A percentile compares a stretch with the other conserved stretches of the same genome.
These are phyloP conservation scores for Pinus tabuliformis DNA, from an alignment of 75 land plant species.

Conservation along the genomic window DNA sequence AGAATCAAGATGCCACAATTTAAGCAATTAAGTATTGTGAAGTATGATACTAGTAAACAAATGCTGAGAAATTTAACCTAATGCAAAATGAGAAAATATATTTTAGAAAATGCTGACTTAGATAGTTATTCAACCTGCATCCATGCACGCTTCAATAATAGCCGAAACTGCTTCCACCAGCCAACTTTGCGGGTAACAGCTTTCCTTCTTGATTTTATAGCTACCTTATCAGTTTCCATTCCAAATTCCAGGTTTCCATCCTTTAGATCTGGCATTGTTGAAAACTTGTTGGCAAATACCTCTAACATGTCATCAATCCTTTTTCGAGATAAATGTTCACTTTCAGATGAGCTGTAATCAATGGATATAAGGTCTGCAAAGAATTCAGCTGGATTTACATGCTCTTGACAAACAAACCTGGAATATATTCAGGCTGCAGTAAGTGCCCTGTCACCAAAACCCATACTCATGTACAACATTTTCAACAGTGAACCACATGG, in stretches of 20 bases:
- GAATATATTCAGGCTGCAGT: neutral
- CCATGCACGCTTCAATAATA: slow-evolving; percentile 96
- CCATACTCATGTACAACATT: neutral
- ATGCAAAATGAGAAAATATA: neutral
- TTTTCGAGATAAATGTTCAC: slow-evolving; percentile 58
- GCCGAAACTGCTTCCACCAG: slow-evolving; percentile 88
- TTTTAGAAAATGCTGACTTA: slow-evolving; percentile 2
- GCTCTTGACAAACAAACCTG: slow-evolving; percentile 87
- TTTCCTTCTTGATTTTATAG: slow-evolving; percentile 10
- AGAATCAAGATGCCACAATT: neutral
- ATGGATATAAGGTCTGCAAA: slow-evolving; percentile 97
- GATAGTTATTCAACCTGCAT: slow-evolving; percentile 61
- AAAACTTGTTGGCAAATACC: slow-evolving; percentile 38
- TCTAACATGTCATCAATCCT: slow-evolving; percentile 69
- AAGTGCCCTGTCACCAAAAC: neutral
- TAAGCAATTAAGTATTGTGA: neutral
- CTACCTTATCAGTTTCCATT: neutral
- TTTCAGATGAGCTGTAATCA: slow-evolving; percentile 89
- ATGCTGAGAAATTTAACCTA: neutral
- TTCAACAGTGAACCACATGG: neutral
- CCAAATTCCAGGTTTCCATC: neutral
- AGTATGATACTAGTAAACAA: neutral
- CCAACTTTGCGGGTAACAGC: slow-evolving; percentile 34
- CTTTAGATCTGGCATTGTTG: slow-evolving; percentile 19
- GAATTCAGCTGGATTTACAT: slow-evolving; percentile 96